phyloP scores from a whole-genome alignment of 352 stramenopile genomes.

The Peronosclerospora sorghi region DNA sequence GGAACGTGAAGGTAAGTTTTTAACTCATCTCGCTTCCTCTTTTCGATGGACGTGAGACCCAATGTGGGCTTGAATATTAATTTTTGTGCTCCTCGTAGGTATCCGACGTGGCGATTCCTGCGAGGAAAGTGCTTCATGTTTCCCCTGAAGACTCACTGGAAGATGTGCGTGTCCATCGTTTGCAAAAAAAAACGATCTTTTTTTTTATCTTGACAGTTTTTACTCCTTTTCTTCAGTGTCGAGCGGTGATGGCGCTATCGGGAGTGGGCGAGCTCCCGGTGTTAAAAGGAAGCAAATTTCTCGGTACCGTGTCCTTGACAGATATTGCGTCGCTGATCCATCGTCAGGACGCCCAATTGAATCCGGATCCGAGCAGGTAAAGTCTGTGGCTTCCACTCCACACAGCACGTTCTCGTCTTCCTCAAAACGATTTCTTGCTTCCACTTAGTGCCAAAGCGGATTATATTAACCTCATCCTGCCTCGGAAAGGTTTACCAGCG shows the following conservation, averaged over 20 bases:
- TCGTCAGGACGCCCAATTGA: conserved; percentile 42
- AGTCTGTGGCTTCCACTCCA: not conserved
- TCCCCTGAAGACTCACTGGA: conserved; percentile 63
- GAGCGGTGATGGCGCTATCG: conserved; percentile 66
- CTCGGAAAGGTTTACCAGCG: conserved; percentile 63
- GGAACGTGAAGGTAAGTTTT: conserved; percentile 38
- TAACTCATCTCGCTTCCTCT: not conserved
- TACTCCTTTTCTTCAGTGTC: conserved; percentile 27
- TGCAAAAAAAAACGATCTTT: not conserved
- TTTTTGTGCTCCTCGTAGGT: conserved; percentile 15
- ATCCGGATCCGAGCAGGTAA: conserved; percentile 38
- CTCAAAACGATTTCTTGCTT: too few species aligned
- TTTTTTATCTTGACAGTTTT: too few species aligned
- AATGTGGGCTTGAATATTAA: not conserved
- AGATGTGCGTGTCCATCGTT: conserved; percentile 26
- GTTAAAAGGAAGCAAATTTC: conserved; percentile 49
- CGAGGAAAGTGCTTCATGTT: conserved; percentile 63
- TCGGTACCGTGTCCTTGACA: conserved; percentile 70
- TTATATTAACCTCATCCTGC: conserved; percentile 82
- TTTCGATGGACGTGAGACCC: not conserved
- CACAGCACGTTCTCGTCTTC: too few species aligned
- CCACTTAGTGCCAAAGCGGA: conserved; percentile 84
- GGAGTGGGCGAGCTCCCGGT: conserved; percentile 58
- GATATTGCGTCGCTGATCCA: conserved; percentile 70
- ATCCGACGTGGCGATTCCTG: conserved; percentile 52